Evolutionary conservation across 2,329 filamentous ascomycete genomes (phyloP), one percentile per base, ranked within the genome.

Genomic region (Exophiala dermatitidis): DNA sequence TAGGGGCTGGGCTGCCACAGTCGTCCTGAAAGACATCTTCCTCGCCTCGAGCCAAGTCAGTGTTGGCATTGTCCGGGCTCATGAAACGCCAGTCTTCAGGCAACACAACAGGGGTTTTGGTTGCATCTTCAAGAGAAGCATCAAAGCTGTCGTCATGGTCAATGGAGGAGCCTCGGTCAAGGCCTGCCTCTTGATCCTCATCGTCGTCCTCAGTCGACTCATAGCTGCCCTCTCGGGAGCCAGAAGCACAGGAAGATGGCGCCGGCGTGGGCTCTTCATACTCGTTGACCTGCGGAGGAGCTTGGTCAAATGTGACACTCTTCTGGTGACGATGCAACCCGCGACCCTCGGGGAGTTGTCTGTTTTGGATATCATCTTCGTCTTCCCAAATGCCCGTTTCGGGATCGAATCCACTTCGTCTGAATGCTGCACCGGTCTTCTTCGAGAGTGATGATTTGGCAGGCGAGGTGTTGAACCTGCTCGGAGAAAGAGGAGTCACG

Each of bases 191-290:
- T 29, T 85, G 81, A 38, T 90, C 81, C 12, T 86, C 84, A 29
- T 86, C 83, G 8, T 88, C 85, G 32, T 87, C 82, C 1, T 76
- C 52, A 6, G 31, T 75, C 0, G 88, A 91, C 58, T 96, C 90
- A 68, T 88, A 96, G 72, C 91, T 97, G 40, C 90, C 89, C 65
- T 96, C 89, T 5, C 91, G 85, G 8, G 91, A 97, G 62, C 86
- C 90, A 46, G 88, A 91, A 29, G 88, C 88, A 28, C 94, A 78
- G 0, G 90, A 95, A 1, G 91, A 96, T n/a, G 94, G 81, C 66
- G 96, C 93, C 7, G 93, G 93, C 1, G 93, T 98, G 33, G 89
- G 87, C 86, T 96, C 90, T 71, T 97, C 93, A 69, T 97, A 98
- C 72, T 98, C 93, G 67, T 97, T 95, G 65, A 98, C 80, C 67